Base-by-base conservation (phyloP, 108 stramenopile genomes). In the Cyclotella distinguenda region DNA sequence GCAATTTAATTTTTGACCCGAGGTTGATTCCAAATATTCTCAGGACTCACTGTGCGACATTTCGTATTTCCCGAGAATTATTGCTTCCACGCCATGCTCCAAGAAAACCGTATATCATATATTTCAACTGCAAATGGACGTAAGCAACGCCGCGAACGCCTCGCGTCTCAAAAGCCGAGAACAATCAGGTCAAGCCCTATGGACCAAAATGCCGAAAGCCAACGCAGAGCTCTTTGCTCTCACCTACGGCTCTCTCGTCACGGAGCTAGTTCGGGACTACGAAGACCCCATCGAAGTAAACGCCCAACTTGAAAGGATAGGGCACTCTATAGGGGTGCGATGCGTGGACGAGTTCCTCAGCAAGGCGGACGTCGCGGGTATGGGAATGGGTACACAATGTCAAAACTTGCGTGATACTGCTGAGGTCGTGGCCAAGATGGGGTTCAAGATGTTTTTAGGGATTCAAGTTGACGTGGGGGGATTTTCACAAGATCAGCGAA, bases 381-480 rank as follows among this genome's bases (percentile, higher is more conserved):
- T 68, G 53, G 58, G 57, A 4, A 18, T 68, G 16, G 50, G 72
- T 8, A 61, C 61, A 38, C 64, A 60, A 19, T 87, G 87, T 51
- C 46, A 56, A 31, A 77, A 72, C 50, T 74, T 98, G 10, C 58
- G 61, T 8, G 96, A 97, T 47, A 96, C 96, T 1, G 91, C 93
- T 26, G 95, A 99, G 56, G 83, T 93, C 7, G 68, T 99, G 53
- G 83, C 91, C 25, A 90, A 90, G 64, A 90, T 91, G 15, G 96
- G 91, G n/a, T 95, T 97, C 58, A 85, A 88, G 64, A 97, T 99
- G 98, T 97, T 99, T 55, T 71, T 99, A 35, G 96, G 96, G 7
- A 78, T 96, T 7, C 78, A 65, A 4, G 86, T 77, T 38, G 96
- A 97, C 18, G 94, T 96, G 18, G 65, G 64, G n/a, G 72, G 67